These are phyloP conservation scores for Viola pubescens DNA, from an alignment of 441 rosid species.

Conservation along the genomic window DNA sequence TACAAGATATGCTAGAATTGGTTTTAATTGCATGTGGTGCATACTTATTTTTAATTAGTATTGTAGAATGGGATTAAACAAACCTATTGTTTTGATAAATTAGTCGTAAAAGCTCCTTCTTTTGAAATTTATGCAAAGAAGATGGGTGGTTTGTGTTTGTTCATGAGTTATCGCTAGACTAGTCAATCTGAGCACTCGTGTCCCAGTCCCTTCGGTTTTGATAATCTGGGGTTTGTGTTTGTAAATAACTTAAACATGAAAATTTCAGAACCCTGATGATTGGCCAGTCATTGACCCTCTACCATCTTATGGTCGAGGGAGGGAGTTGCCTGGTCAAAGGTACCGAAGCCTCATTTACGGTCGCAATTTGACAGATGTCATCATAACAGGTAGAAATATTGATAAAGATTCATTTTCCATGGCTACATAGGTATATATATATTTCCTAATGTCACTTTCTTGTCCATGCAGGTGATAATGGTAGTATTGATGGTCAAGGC, in stretches of 20 bases:
- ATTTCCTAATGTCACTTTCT: conserved; percentile 16
- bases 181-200: too few relatives aligned
- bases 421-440: not conserved
- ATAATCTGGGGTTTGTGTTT: conserved; percentile 11
- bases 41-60: too few relatives aligned
- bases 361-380: conserved; percentile 76
- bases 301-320: conserved; percentile 94
- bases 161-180: conserved; percentile 7
- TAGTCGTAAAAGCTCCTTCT: not conserved
- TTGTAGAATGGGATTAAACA: too few relatives aligned
- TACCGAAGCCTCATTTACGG: conserved; percentile 91
- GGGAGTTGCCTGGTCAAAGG: conserved; percentile 85
- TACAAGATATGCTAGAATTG: not conserved
- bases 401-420: conserved; percentile 8
- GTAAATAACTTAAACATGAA: conserved; percentile 13
- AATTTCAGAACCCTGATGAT: conserved; percentile 59
- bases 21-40: not conserved
- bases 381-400: conserved; percentile 68
- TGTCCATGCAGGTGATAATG: conserved; percentile 64
- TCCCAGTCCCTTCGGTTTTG: not conserved
- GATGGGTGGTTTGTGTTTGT: conserved; percentile 8
- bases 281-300: conserved; percentile 96
- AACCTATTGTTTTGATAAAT: too few relatives aligned
- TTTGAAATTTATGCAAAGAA: conserved; percentile 4
- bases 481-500: conserved; percentile 96